Evolutionary conservation across 768 basidiomycete genomes (phyloP).

Genomic region (Rhizopogon sp.): DNA sequence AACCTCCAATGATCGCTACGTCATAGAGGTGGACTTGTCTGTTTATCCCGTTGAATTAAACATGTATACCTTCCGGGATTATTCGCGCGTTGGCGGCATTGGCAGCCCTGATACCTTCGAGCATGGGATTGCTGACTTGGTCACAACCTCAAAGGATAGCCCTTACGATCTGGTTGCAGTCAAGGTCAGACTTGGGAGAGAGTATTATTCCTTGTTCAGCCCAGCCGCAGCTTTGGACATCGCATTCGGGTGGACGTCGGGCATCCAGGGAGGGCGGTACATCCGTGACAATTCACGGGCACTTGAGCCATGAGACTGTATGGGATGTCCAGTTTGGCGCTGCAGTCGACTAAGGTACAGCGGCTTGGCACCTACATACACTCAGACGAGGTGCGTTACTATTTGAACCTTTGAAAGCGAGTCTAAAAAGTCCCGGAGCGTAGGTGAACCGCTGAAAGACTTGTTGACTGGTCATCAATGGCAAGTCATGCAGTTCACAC

Average conservation of each 20-base stretch:
- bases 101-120: not conserved
- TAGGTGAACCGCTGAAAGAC: not conserved
- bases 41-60: slow-evolving; percentile 1
- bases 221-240: not conserved
- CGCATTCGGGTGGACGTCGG: not conserved
- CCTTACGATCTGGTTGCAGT: not conserved
- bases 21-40: not conserved
- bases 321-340: not conserved
- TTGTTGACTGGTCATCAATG: not conserved
- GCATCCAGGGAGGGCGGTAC: not conserved
- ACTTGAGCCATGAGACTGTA: not conserved
- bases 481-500: not conserved
- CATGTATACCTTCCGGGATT: not conserved
- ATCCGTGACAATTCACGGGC: not conserved
- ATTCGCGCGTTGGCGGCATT: not conserved
- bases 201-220: slow-evolving; percentile 1
- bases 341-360: not conserved
- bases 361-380: not conserved
- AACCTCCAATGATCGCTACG: not conserved
- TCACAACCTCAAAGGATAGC: not conserved
- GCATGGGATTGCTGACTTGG: not conserved
- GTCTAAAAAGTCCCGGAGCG: not conserved
- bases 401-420: not conserved
- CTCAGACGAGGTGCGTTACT: not conserved
- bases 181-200: not conserved